Conservation (phyloP, 768 basidiomycete species). For the Termitomyces sp. region DNA sequence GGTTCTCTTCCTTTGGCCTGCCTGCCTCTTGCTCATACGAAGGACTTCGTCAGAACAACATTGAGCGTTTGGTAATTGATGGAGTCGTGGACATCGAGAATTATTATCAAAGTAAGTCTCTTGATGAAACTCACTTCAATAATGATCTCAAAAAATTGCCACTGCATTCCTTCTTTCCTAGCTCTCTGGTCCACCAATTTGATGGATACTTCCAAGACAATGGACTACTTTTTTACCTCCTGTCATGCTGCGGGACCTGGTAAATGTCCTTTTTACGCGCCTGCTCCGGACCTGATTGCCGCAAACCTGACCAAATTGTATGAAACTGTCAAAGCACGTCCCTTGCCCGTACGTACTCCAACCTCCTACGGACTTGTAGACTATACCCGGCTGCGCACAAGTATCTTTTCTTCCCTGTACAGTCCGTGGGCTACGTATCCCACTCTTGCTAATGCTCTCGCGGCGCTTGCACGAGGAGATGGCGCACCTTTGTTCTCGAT, state of each 20-base stretch:
- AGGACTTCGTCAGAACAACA: slow-evolving; percentile 23
- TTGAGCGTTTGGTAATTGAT: slow-evolving; percentile 32
- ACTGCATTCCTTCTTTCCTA: slow-evolving; percentile 4
- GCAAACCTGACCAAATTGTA: slow-evolving; percentile 29
- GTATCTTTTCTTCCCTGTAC: slow-evolving; percentile 29
- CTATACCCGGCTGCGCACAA: slow-evolving; percentile 21
- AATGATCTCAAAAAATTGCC: not conserved
- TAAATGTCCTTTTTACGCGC: slow-evolving; percentile 32
- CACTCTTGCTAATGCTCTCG: slow-evolving; percentile 27
- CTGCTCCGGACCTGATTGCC: slow-evolving; percentile 24
- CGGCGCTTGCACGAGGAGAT: slow-evolving; percentile 27
- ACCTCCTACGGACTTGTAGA: slow-evolving; percentile 31
- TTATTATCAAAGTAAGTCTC: slow-evolving; percentile 29
- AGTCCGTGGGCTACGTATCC: slow-evolving; percentile 27
- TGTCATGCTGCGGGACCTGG: slow-evolving; percentile 32
- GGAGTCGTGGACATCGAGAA: slow-evolving; percentile 35
- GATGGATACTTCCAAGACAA: slow-evolving; percentile 28
- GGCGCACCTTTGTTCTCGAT: slow-evolving; percentile 20
- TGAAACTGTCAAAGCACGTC: slow-evolving; percentile 21
- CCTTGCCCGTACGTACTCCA: slow-evolving; percentile 26
- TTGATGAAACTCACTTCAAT: not conserved
- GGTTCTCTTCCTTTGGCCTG: not conserved
- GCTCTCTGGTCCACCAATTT: slow-evolving; percentile 30
- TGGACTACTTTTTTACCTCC: slow-evolving; percentile 27
- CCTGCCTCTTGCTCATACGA: not conserved